Conservation (phyloP, 2,329 filamentous ascomycete species). For the Colletotrichum sp. region DNA sequence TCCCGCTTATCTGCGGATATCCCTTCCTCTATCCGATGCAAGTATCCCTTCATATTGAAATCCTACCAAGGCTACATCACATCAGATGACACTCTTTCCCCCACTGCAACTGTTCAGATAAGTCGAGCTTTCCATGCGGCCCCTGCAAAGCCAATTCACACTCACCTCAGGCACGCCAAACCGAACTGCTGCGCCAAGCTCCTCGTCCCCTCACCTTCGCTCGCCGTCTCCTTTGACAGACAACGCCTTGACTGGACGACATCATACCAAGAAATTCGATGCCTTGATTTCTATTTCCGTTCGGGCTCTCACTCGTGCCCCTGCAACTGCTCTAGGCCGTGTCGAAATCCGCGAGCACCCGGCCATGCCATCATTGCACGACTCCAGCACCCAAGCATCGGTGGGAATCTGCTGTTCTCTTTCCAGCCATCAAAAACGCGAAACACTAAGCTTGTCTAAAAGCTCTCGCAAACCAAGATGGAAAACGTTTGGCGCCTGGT, state of each 20-base stretch:
- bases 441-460: not conserved
- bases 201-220: not conserved
- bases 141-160: not conserved
- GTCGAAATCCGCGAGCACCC: not conserved
- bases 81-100: conserved; percentile 8
- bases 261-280: conserved; percentile 15
- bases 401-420: not conserved
- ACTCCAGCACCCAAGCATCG: not conserved
- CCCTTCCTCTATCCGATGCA: not conserved
- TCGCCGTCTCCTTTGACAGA: not conserved
- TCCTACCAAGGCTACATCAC: not conserved
- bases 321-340: not conserved
- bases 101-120: not conserved
- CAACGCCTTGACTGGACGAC: not conserved
- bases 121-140: not conserved
- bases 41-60: not conserved
- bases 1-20: conserved; percentile 6
- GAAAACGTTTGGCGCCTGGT: not conserved
- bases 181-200: not conserved
- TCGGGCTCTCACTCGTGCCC: not conserved
- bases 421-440: not conserved
- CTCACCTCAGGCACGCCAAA: not conserved
- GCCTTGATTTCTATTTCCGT: not conserved
- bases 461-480: not conserved
- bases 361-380: not conserved